Conservation (phyloP, 1,284 basidiomycete genomes). For the Fistulinella staudtii region DNA sequence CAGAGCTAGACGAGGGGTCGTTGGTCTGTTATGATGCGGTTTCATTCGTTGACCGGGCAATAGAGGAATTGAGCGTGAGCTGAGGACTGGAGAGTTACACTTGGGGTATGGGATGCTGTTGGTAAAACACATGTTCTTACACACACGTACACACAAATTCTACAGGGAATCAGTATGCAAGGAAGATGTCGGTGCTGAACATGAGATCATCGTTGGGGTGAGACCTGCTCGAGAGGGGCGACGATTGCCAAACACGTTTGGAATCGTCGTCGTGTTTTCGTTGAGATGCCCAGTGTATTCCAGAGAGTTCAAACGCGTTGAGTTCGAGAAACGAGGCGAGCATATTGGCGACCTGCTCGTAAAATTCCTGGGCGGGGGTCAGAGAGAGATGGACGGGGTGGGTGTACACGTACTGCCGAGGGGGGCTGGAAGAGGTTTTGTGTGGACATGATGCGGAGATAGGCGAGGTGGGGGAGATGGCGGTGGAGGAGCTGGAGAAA, state of each 20-base stretch:
- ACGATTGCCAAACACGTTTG: slow-evolving; percentile 49
- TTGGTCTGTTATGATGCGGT: slow-evolving; percentile 42
- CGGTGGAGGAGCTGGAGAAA: slow-evolving; percentile 44
- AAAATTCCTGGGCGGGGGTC: slow-evolving; percentile 48
- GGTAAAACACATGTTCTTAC: slow-evolving; percentile 1
- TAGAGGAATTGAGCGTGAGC: slow-evolving; percentile 40
- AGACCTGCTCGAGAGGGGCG: slow-evolving; percentile 37
- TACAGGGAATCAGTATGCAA: slow-evolving; percentile 34
- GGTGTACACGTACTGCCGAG: slow-evolving; percentile 39
- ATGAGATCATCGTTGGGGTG: slow-evolving; percentile 29
- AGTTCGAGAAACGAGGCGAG: slow-evolving; percentile 55
- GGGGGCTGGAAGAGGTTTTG: slow-evolving; percentile 45
- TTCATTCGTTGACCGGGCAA: slow-evolving; percentile 44
- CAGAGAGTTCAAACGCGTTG: slow-evolving; percentile 63
- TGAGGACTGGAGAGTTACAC: slow-evolving; percentile 17
- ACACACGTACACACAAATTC: slow-evolving; percentile 10
- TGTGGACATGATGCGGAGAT: slow-evolving; percentile 51
- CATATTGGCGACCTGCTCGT: slow-evolving; percentile 52
- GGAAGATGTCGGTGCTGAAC: slow-evolving; percentile 39
- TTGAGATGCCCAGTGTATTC: slow-evolving; percentile 63
- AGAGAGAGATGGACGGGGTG: not conserved
- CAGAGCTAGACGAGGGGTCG: slow-evolving; percentile 36
- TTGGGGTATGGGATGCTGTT: slow-evolving; percentile 17
- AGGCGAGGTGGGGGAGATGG: slow-evolving; percentile 45
- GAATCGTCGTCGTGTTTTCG: slow-evolving; percentile 36